Evolutionary conservation across 1,284 basidiomycete species (phyloP), one percentile per base, ranked within the genome.

Genomic region (Apiotrichum akiyoshidainum): DNA sequence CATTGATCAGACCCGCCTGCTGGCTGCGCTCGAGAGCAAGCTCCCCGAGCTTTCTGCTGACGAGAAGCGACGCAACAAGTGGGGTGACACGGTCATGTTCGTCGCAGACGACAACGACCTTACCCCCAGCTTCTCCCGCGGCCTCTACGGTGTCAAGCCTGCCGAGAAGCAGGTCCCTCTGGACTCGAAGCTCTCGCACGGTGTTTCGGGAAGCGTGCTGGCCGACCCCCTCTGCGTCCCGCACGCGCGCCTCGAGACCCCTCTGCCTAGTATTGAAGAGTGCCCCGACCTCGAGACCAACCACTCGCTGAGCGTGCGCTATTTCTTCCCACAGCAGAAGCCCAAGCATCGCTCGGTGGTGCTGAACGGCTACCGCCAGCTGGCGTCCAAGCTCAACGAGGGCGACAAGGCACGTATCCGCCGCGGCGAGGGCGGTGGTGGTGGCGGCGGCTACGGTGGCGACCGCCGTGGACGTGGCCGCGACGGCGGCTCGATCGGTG

Each of bases 171-270:
- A 78, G 7, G 68, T 81, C 5, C 66, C 82, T 0, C 81, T 99
- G 54, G 86, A 95, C 68, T 77, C 83, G 14, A 83, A 82, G 40
- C 77, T 86, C 14, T 90, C 87, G 67, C 84, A 84, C 59, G 92
- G 93, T 13, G 86, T 96, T 53, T 87, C 83, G 50, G 96, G 96
- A 11, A 83, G 81, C 44, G 84, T 92, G 46, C 80, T 90, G 26
- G 85, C 89, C 10, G 93, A 96, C 75, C 88, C 92, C 4, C 85
- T 87, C 54, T 96, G 89, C 70, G 85, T 99, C 8, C 96, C 96
- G 4, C 90, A 91, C 46, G 89, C 93, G 16, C 94, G 90, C 0
- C 94, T 90, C 75, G 86, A 88, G 69, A 87, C 86, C 35, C 94
- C 93, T 1, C 77, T 92, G 22, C 67, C 74, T 1, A 63, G 63